phyloP scores from a whole-genome alignment of 176 grass and related monocot species.

The Elymus sibiricus region DNA sequence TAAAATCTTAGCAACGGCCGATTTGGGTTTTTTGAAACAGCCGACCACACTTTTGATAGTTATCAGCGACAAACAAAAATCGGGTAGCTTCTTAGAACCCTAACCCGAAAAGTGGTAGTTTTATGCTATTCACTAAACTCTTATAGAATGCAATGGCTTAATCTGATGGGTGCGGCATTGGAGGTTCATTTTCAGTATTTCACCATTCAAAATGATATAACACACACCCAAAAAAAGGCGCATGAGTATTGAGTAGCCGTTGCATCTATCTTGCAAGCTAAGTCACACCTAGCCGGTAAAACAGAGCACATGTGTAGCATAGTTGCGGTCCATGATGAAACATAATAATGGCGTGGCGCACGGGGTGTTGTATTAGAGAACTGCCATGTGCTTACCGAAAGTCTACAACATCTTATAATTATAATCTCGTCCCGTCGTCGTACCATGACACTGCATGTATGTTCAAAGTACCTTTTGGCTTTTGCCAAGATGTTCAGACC shows the following conservation, averaged over 20 bases:
- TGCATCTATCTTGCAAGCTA: slow-evolving; percentile 28
- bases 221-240: too few species aligned
- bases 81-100: too few species aligned
- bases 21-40: too few species aligned
- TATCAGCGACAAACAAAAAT: too few species aligned
- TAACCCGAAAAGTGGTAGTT: too few species aligned
- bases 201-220: too few species aligned
- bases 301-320: slow-evolving; percentile 15
- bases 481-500: neutral
- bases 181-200: too few species aligned
- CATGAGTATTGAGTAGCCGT: neutral
- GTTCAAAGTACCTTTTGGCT: neutral
- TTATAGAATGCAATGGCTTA: too few species aligned
- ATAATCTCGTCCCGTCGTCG: neutral
- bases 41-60: too few species aligned
- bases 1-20: too few species aligned
- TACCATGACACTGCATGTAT: neutral
- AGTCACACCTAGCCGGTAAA: slow-evolving; percentile 19
- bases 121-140: too few species aligned
- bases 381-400: neutral
- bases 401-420: neutral
- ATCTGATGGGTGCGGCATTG: too few species aligned
- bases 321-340: slow-evolving; percentile 29
- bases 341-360: slow-evolving; percentile 33
- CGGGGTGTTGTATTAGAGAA: neutral